Conservation (phyloP, 371 early-diverging fungal species). For the Mortierella sp. region DNA sequence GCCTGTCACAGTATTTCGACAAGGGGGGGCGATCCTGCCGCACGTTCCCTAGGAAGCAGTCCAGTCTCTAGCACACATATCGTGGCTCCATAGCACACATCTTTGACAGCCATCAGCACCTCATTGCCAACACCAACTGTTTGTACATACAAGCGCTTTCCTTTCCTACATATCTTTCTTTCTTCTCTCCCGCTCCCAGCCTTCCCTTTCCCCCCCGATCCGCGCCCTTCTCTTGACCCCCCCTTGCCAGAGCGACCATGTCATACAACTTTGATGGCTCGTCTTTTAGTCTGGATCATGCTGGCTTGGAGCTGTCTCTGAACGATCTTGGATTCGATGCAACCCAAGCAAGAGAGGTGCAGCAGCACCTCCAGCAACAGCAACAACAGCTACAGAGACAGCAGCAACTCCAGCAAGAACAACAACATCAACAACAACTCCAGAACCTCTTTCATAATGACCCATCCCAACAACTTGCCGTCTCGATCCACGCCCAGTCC, state of each 20-base stretch:
- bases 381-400: constrained; percentile 25
- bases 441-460: constrained; percentile 32
- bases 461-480: constrained; percentile 17
- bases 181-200: background rate
- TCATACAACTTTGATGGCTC: constrained; percentile 44
- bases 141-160: background rate
- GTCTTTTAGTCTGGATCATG: constrained; percentile 32
- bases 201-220: background rate
- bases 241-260: constrained; percentile 15
- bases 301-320: constrained; percentile 46
- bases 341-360: constrained; percentile 40
- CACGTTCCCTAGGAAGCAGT: too few relatives aligned
- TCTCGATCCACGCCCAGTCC: constrained; percentile 7
- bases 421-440: constrained; percentile 19
- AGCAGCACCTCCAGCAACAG: constrained; percentile 43
- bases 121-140: too few relatives aligned
- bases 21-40: too few relatives aligned
- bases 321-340: constrained; percentile 48
- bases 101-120: too few relatives aligned
- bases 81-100: too few relatives aligned
- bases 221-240: background rate
- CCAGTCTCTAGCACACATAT: too few relatives aligned
- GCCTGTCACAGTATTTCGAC: too few relatives aligned
- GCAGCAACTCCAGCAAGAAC: constrained; percentile 22
- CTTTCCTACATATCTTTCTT: background rate